These are phyloP conservation scores for Candida ficus DNA, from an alignment of 805 yeast species.

Conservation along the genomic window DNA sequence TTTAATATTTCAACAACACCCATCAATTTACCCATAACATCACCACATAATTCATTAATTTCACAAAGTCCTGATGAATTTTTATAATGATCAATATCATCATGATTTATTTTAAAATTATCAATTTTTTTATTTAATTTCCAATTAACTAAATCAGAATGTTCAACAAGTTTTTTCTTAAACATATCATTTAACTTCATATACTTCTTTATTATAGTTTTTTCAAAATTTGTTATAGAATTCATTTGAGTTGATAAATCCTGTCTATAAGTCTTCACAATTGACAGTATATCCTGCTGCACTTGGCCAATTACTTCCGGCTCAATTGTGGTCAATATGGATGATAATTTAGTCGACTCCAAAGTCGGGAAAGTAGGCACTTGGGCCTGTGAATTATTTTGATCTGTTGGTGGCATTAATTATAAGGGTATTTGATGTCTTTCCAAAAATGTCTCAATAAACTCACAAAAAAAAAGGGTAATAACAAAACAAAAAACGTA, in stretches of 20 bases:
- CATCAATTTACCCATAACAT: constrained; percentile 19
- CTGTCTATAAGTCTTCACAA: constrained; percentile 1
- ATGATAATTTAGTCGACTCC: constrained; percentile 10
- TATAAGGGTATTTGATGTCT: too few species aligned
- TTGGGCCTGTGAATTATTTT: too few species aligned
- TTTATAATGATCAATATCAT: constrained; percentile 3
- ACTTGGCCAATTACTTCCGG: constrained; percentile 6
- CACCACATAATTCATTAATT: constrained; percentile 1
- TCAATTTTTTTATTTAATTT: constrained; percentile 13
- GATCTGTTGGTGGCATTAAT: not conserved
- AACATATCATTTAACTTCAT: constrained; percentile 3
- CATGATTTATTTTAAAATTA: constrained; percentile 7
- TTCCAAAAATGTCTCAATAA: too few species aligned
- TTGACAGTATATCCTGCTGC: constrained; percentile 2
- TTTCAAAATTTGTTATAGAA: not conserved
- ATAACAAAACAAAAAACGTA: too few species aligned
- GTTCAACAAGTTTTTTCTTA: constrained; percentile 1
- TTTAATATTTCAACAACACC: constrained; percentile 8
- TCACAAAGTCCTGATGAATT: constrained; percentile 4
- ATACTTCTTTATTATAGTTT: constrained; percentile 3
- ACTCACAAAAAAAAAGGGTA: too few species aligned
- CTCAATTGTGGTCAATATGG: constrained; percentile 6
- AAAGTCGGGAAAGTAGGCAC: constrained; percentile 7
- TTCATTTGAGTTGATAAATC: constrained; percentile 1
- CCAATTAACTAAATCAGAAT: constrained; percentile 8